phyloP scores from a whole-genome alignment of 345 rosid genomes.

The Citrus inodora region DNA sequence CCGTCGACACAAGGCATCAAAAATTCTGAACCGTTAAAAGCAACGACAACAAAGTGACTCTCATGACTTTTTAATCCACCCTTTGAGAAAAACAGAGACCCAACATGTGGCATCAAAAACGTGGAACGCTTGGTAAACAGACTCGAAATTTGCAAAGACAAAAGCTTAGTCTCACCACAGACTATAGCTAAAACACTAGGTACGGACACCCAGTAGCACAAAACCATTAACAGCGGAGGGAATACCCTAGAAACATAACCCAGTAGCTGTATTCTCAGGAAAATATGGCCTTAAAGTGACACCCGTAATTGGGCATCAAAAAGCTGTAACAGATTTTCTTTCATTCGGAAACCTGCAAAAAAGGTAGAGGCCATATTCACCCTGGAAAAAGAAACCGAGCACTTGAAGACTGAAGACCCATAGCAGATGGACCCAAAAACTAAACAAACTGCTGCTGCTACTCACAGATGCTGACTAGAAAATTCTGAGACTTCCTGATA shows the following conservation, averaged over 20 bases:
- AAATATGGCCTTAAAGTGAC: slow-evolving; percentile 28
- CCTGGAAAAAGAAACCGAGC: slow-evolving; percentile 56
- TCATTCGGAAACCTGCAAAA: slow-evolving; percentile 43
- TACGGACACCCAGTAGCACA: slow-evolving; percentile 31
- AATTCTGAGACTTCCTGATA: slow-evolving; percentile 12
- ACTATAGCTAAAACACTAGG: slow-evolving; percentile 43
- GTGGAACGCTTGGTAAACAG: slow-evolving; percentile 23
- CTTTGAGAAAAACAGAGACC: slow-evolving; percentile 25
- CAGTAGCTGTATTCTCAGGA: slow-evolving; percentile 49
- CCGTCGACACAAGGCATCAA: slow-evolving; percentile 29
- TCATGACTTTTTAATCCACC: slow-evolving; percentile 6
- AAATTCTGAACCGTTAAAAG: slow-evolving; percentile 16
- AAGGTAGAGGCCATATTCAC: slow-evolving; percentile 31
- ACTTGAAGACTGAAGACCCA: slow-evolving; percentile 40
- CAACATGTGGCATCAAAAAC: slow-evolving; percentile 27
- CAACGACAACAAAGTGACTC: slow-evolving; percentile 15
- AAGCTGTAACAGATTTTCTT: slow-evolving; percentile 41
- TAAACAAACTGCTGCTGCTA: slow-evolving; percentile 32
- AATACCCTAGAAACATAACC: slow-evolving; percentile 33
- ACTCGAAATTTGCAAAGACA: slow-evolving; percentile 9
- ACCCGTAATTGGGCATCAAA: slow-evolving; percentile 24
- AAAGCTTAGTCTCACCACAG: slow-evolving; percentile 21
- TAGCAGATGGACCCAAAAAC: slow-evolving; percentile 72
- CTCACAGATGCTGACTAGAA: slow-evolving; percentile 22
- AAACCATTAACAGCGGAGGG: slow-evolving; percentile 12